Evolutionary conservation across 768 basidiomycete genomes (phyloP), one percentile per base, ranked within the genome.

Genomic region (Hygrocybe punicea): DNA sequence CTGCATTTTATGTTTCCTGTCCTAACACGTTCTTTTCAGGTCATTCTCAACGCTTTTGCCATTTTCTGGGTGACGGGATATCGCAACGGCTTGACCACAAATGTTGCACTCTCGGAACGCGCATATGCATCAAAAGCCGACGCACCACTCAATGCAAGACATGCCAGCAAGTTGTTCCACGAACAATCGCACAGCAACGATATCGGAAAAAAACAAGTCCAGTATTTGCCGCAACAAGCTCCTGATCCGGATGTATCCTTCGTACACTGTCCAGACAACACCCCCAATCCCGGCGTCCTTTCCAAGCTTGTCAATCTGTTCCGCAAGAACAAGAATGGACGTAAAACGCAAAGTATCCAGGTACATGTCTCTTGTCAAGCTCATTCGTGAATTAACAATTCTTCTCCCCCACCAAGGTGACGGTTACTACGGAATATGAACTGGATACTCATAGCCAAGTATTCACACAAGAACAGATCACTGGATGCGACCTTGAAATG

Each of bases 61-160:
- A 69, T 81, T 35, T 79, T 76, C 69, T 80, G 77, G 77, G 78
- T 79, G 4, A 77, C 78, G n/a, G 46, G 46, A 47, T 29, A 29
- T 29, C 29, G 29, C 8, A 4, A 29, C 8, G 29, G 29, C 29
- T 8, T 8, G 8, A 4, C 29, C 4, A 29, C 4, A 4, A 29
- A 29, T 29, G 29, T 4, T 8, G 29, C 4, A 29, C 29, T 8
- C 4, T 8, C 29, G 4, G 29, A 29, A 29, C 29, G 29, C 8
- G 4, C 29, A 29, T 29, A 29, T 29, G 8, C 29, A 29, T 29
- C 29, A 4, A 29, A 29, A 29, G 4, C 29, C 4, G 29, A 29
- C 29, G 4, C 8, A 29, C 29, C 29, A 29, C 29, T 29, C 29
- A 29, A 29, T 29, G 29, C 29, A 29, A 29, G 29, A 29, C 29